Conservation (phyloP, 225 moss, liverwort and hornwort genomes). For the Marchantia paleacea region DNA sequence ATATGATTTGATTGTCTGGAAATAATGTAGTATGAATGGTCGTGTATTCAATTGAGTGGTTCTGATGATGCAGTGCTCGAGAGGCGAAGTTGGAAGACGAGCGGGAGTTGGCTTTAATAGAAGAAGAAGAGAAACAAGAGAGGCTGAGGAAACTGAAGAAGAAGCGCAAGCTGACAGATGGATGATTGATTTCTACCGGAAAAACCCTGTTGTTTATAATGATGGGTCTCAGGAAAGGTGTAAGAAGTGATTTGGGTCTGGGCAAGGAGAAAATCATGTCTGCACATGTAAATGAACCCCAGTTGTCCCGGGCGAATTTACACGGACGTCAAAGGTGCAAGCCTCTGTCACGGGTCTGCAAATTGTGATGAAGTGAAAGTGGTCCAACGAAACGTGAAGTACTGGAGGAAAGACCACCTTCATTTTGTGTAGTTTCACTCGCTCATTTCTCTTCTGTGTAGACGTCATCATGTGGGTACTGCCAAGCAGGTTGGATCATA, state of each 20-base stretch:
- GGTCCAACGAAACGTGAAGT: neutral
- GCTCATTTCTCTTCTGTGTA: neutral
- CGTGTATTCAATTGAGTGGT: neutral
- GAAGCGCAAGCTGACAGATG: slow-evolving; percentile 28
- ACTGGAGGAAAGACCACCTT: neutral
- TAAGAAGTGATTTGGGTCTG: neutral
- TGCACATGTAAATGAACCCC: slow-evolving; percentile 4
- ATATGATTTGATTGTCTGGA: neutral
- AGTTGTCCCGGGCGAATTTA: neutral
- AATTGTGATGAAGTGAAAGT: neutral
- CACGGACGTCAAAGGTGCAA: neutral
- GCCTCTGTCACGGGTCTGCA: neutral
- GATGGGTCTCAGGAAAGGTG: neutral
- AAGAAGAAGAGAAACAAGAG: slow-evolving; percentile 43
- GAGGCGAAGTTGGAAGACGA: slow-evolving; percentile 44
- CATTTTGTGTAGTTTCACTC: neutral
- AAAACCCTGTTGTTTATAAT: neutral
- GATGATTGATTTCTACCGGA: slow-evolving; percentile 14
- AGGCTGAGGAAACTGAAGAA: slow-evolving; percentile 39
- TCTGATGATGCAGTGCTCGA: slow-evolving; percentile 36
- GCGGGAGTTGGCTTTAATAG: slow-evolving; percentile 37
- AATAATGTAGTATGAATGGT: neutral
- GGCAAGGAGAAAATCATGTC: neutral
- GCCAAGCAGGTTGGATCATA: neutral
- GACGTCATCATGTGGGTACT: neutral